Evolutionary conservation across 257 asterid genomes (phyloP), one percentile per base, ranked within the genome.

Genomic region (Solanum commersonii): DNA sequence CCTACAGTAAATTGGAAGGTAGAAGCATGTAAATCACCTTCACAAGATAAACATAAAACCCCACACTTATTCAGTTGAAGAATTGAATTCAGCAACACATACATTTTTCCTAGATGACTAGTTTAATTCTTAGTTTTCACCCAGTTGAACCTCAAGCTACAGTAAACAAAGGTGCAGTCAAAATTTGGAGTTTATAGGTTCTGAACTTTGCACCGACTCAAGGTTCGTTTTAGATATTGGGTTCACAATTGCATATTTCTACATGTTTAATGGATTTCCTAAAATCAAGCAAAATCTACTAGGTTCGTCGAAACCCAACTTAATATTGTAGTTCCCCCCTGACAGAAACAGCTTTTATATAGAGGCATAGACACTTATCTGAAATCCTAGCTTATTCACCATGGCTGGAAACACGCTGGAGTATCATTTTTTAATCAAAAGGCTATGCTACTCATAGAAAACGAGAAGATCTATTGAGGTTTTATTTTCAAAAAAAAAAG

Each of bases 1-100:
- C 98, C 99, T 96, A 88, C 73, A 90, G 87, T 56, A 89, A 91
- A 89, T 87, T 88, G 89, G 78, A 89, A 65, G 72, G 79, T 88
- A 83, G 83, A 78, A 56, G 85, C 84, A 90, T 46, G 77, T 84
- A 29, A 87, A 60, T 37, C 84, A 18, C n/a, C 44, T 73, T 27
- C 70, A 82, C 70, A 82, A 49, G 44, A 31, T 49, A 82, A 29
- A 52, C 40, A 82, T 46, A 82, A 23, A 82, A 46, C 86, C 71
- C 85, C 86, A 52, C 70, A 81, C 35, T 81, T 29, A 49, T 40
- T 11, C 70, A 20, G 86, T 67, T 82, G 46, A 49, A 49, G 29
- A 52, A 49, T 49, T 52, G 40, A 81, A 49, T 52, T 31, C 44
- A 49, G 65, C 25, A 12, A 52, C n/a, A 49, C 44, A 82, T 6